These are phyloP conservation scores for Lippia alba DNA, from an alignment of 305 asterid genomes.

Conservation along the genomic window DNA sequence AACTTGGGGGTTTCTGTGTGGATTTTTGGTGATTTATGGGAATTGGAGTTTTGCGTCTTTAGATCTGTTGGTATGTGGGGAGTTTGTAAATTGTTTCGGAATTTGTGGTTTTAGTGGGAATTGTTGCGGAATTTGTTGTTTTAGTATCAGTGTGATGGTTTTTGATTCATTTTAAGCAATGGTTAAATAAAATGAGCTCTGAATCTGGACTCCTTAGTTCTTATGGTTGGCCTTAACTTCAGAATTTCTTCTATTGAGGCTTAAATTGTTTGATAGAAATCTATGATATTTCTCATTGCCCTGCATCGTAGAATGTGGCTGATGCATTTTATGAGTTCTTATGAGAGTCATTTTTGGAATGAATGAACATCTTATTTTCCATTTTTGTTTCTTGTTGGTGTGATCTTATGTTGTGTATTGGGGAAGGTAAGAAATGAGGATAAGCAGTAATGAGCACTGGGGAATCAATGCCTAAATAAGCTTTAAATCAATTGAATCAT, in stretches of 20 bases:
- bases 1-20: not conserved
- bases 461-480: not conserved
- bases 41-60: conserved; percentile 13
- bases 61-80: conserved; percentile 23
- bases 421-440: not conserved
- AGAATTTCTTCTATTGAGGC: not conserved
- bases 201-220: not conserved
- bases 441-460: not conserved
- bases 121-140: not conserved
- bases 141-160: not conserved
- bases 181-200: not conserved
- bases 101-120: not conserved
- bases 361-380: not conserved
- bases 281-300: not conserved
- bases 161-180: not conserved
- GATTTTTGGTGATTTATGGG: not conserved
- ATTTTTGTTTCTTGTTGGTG: not conserved
- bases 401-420: not conserved
- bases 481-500: not conserved
- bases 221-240: not conserved
- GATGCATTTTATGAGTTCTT: not conserved
- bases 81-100: conserved; percentile 6
- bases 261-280: conserved; percentile 3
- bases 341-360: not conserved
- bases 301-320: not conserved